phyloP scores from a whole-genome alignment of 345 rosid species.

The Geranium rotundifolium region DNA sequence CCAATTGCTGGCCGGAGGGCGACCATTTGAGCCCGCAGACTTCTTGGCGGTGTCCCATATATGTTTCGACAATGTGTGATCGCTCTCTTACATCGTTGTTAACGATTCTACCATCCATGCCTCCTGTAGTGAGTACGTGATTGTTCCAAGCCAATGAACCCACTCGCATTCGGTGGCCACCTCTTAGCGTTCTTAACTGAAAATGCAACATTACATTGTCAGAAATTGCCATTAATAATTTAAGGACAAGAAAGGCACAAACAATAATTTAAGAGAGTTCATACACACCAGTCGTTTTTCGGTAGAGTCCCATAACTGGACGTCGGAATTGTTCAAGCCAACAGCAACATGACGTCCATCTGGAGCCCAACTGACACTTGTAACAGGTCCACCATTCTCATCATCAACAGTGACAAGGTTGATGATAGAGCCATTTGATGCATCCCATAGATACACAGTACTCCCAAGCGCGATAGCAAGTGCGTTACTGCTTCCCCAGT shows the following conservation, averaged over 20 bases:
- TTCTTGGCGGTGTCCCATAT: slow-evolving; percentile 36
- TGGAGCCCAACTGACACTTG: slow-evolving; percentile 38
- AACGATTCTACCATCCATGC: slow-evolving; percentile 34
- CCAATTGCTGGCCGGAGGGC: slow-evolving; percentile 38
- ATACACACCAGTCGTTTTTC: slow-evolving; percentile 14
- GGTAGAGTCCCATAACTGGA: slow-evolving; percentile 36
- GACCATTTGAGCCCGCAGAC: slow-evolving; percentile 52
- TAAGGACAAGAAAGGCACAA: no score
- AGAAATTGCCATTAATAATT: no score
- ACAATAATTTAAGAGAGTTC: no score
- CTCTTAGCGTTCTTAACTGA: no score
- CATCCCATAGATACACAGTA: slow-evolving; percentile 34
- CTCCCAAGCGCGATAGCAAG: slow-evolving; percentile 25
- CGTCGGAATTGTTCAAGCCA: slow-evolving; percentile 35
- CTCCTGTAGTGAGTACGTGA: slow-evolving; percentile 39
- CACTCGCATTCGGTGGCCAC: slow-evolving; percentile 8
- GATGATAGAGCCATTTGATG: slow-evolving; percentile 24
- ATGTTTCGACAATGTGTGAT: slow-evolving; percentile 33
- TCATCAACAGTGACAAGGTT: slow-evolving; percentile 33
- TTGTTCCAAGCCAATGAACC: slow-evolving; percentile 46
- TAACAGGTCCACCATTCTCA: slow-evolving; percentile 27
- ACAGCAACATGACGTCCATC: slow-evolving; percentile 33
- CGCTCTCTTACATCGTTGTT: slow-evolving; percentile 41
- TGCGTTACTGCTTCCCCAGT: slow-evolving; percentile 34
- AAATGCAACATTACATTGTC: no score